phyloP scores from a whole-genome alignment of 345 rosid species.

The Psidium guajava region DNA sequence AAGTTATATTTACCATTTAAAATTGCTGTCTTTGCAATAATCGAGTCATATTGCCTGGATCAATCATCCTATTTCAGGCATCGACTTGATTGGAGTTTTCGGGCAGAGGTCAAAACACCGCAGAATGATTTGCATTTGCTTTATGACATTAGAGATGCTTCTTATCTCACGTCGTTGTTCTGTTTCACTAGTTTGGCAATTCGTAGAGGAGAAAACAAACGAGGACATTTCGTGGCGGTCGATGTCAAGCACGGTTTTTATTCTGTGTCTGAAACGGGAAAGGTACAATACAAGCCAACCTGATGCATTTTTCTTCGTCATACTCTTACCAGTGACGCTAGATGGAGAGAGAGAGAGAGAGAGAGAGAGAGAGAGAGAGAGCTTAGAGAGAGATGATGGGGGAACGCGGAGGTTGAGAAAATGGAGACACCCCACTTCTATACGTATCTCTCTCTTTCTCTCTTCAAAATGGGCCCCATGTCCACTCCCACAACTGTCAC shows the following conservation, averaged over 20 bases:
- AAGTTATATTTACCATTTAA: background rate
- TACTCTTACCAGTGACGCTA: background rate
- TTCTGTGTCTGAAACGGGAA: background rate
- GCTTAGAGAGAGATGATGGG: background rate
- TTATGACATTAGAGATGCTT: background rate
- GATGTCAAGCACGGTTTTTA: background rate
- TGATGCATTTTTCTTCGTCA: background rate
- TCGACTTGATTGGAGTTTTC: background rate
- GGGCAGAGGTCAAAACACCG: background rate
- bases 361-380: background rate
- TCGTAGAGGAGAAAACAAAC: background rate
- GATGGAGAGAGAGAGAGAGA: no score
- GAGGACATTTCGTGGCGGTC: background rate
- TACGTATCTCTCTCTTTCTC: background rate
- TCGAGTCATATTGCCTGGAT: background rate
- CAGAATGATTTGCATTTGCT: background rate
- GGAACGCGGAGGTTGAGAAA: background rate
- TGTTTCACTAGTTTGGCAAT: background rate
- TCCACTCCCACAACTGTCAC: constrained; percentile 8
- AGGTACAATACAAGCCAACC: background rate
- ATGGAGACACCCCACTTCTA: background rate
- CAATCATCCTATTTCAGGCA: background rate
- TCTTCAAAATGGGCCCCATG: constrained; percentile 2
- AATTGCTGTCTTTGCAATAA: background rate
- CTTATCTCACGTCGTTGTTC: background rate